Base-by-base conservation (phyloP, 179 eudicot genomes). In the Vitellaria paradoxa region DNA sequence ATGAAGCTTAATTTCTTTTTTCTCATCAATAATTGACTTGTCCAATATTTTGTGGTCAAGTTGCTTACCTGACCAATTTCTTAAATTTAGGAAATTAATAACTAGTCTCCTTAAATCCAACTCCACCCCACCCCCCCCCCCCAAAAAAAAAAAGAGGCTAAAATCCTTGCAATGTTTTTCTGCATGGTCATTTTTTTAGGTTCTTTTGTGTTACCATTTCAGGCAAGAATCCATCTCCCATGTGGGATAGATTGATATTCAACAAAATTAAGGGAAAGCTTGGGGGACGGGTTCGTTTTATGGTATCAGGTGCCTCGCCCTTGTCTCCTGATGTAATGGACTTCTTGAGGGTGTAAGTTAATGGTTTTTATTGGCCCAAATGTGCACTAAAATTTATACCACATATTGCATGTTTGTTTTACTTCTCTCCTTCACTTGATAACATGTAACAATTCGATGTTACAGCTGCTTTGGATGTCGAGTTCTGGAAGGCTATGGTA, bases 271-370 rank as follows among this genome's bases (percentile, higher is more conserved):
- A 86, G 76, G 83, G 9, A 77, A 88, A 70, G 75, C 89, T 88
- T 45, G 91, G 91, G 45, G 88, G 91, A 20, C 79, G 86, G 68
- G 86, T 88, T 68, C 87, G 87, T 57, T 75, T 65, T 73, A 84
- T 88, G 80, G 81, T 72, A 57, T 88, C 91, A 68, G 89, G 88
- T 13, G 91, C 91, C 53, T 88, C 91, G 24, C 91, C 91, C 6
- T 77, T 88, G 81, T 88, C 91, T 76, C 83, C 87, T 52, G 89
- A 88, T 82, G 87, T 88, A 56, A 73, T 88, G 89, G 89, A 88
- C 66, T 88, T 88, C 69, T 46, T 88, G 61, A 84, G 86, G 63
- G 86, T 88, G 91, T 88, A 82, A 82, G 89, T 75, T 81, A 50
- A 21, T 59, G 67, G 74, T 18, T 65, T 60, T 23, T 67, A 70